These are phyloP conservation scores for Petasospora fabianii DNA, from an alignment of 1,139 yeast genomes.

Conservation along the genomic window DNA sequence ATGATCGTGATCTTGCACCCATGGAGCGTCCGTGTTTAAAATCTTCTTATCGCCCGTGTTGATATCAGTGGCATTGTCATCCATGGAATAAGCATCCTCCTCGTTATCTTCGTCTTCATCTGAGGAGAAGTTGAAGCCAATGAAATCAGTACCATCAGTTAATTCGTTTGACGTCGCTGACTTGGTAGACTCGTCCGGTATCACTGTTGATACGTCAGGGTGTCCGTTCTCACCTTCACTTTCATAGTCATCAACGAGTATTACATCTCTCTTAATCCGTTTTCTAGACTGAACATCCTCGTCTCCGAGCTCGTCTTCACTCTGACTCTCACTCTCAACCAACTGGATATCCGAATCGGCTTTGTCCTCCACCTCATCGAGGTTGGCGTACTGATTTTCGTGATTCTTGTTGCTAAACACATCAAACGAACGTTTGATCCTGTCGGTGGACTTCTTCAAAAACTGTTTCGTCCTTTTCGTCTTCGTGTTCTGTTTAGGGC, in stretches of 20 bases:
- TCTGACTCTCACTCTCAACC: slow-evolving; percentile 24
- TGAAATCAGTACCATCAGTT: slow-evolving; percentile 53
- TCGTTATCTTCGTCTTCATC: slow-evolving; percentile 28
- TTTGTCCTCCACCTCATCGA: slow-evolving; percentile 9
- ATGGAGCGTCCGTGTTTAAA: slow-evolving; percentile 55
- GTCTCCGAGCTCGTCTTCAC: slow-evolving; percentile 13
- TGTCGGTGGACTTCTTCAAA: slow-evolving; percentile 7
- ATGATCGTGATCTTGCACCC: slow-evolving; percentile 77
- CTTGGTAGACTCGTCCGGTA: no score
- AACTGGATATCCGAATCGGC: slow-evolving; percentile 10
- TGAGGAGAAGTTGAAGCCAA: slow-evolving; percentile 51
- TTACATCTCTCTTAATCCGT: slow-evolving; percentile 9
- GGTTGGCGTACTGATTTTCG: slow-evolving; percentile 22
- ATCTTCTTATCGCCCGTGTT: slow-evolving; percentile 14
- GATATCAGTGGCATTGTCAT: slow-evolving; percentile 25
- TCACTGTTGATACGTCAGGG: no score
- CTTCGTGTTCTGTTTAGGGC: no score
- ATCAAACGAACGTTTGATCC: slow-evolving; percentile 20
- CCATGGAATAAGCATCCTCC: slow-evolving; percentile 34
- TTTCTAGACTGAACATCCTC: slow-evolving; percentile 4
- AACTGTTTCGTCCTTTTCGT: slow-evolving; percentile 13
- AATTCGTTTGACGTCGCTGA: slow-evolving; percentile 30
- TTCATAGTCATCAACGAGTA: slow-evolving; percentile 12
- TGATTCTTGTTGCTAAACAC: slow-evolving; percentile 23
- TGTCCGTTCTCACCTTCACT: slow-evolving; percentile 9